Conservation (phyloP, 805 yeast genomes). For the Wickerhamiella dianesei region DNA sequence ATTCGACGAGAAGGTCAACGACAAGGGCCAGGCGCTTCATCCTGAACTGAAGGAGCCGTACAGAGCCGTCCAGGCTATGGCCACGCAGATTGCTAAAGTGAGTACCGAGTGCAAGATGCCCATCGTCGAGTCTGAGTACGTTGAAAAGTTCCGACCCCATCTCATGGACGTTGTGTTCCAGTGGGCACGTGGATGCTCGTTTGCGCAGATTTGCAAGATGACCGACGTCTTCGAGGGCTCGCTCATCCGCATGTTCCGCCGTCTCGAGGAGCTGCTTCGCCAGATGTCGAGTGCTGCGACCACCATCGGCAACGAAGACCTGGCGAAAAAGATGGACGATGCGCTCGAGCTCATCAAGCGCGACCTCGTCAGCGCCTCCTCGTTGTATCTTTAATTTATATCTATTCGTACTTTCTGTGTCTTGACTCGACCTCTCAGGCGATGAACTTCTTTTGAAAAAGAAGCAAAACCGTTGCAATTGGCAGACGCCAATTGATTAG, state of each 20-base stretch:
- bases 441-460: too few species aligned
- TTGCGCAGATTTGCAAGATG: constrained; percentile 96
- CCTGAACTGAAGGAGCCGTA: constrained; percentile 90
- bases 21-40: constrained; percentile 60
- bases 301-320: constrained; percentile 79
- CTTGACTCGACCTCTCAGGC: too few species aligned
- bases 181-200: constrained; percentile 94
- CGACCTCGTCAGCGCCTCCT: constrained; percentile 93
- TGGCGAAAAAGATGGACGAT: constrained; percentile 79
- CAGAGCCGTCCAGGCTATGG: constrained; percentile 80
- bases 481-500: too few species aligned
- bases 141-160: constrained; percentile 82
- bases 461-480: too few species aligned
- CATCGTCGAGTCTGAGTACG: constrained; percentile 79
- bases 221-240: constrained; percentile 98
- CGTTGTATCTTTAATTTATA: constrained; percentile 46
- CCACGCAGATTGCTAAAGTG: constrained; percentile 75
- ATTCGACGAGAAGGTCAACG: constrained; percentile 86
- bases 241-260: constrained; percentile 82
- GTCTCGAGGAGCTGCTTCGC: constrained; percentile 83
- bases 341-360: constrained; percentile 80
- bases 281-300: constrained; percentile 87
- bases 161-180: constrained; percentile 93
- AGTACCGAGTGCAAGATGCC: constrained; percentile 84
- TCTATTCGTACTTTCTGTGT: neutral